These are phyloP conservation scores for Przewalskia tangutica DNA, from an alignment of 257 asterid species.

Conservation along the genomic window DNA sequence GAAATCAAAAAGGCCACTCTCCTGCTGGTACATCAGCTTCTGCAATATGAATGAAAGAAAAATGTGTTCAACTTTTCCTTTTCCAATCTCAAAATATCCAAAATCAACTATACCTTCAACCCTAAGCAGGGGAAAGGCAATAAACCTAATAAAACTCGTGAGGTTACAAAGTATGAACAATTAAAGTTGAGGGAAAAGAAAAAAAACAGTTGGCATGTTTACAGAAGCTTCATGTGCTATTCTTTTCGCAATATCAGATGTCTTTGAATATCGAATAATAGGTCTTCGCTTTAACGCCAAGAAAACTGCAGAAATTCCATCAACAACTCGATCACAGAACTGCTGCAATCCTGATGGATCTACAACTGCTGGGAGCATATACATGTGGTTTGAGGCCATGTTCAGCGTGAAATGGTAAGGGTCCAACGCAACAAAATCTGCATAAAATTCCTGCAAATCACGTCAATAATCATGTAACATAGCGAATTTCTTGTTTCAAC, in stretches of 20 bases:
- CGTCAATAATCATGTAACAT: constrained; percentile 13
- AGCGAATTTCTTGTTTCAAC: constrained; percentile 1
- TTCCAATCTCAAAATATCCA: constrained; percentile 3
- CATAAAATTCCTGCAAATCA: constrained; percentile 72
- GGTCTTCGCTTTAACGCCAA: constrained; percentile 83
- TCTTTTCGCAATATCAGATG: constrained; percentile 84
- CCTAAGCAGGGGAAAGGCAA: background rate
- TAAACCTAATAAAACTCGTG: background rate
- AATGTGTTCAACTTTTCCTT: constrained; percentile 8
- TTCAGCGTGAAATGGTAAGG: constrained; percentile 77
- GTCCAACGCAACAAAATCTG: constrained; percentile 86
- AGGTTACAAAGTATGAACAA: background rate
- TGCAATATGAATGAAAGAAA: constrained; percentile 22
- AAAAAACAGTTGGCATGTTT: constrained; percentile 15
- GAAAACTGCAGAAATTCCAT: constrained; percentile 86
- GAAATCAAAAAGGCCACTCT: constrained; percentile 92
- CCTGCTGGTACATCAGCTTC: constrained; percentile 99
- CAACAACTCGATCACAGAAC: constrained; percentile 77
- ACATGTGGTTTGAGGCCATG: constrained; percentile 65
- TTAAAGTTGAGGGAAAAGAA: background rate
- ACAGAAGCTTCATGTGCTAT: constrained; percentile 91
- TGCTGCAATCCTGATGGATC: constrained; percentile 76
- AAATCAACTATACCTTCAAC: constrained; percentile 1
- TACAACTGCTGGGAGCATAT: constrained; percentile 90
- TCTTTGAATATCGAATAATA: constrained; percentile 71